Conservation (phyloP, 805 yeast species). For the Starmera dryadoides region DNA sequence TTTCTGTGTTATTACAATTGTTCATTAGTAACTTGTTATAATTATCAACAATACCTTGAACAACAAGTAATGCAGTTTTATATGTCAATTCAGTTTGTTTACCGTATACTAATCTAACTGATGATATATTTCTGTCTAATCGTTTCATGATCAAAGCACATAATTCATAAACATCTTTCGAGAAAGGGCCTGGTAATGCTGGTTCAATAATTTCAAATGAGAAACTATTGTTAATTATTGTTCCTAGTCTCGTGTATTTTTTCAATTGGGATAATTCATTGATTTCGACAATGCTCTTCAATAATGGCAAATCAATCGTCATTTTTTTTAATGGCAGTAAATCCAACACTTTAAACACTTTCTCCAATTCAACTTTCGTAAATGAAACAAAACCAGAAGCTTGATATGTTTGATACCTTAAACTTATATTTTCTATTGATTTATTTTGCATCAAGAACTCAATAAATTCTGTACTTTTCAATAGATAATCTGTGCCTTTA, state of each 20-base stretch:
- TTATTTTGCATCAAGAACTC: neutral
- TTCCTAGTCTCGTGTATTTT: no score
- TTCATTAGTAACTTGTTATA: neutral
- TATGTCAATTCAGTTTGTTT: slow-evolving; percentile 12
- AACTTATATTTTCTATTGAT: neutral
- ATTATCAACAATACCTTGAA: neutral
- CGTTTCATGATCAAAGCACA: slow-evolving; percentile 1
- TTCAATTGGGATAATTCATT: no score
- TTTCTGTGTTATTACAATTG: no score
- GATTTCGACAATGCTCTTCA: neutral
- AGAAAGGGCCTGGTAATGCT: slow-evolving; percentile 9
- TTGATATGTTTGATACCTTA: neutral
- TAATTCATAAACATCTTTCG: slow-evolving; percentile 1
- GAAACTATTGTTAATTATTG: neutral
- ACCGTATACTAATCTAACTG: slow-evolving; percentile 13
- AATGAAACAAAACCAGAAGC: neutral
- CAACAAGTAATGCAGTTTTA: neutral
- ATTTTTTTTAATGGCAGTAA: neutral
- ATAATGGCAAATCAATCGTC: neutral
- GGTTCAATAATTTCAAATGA: slow-evolving; percentile 8
- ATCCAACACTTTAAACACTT: neutral
- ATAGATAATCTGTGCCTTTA: neutral
- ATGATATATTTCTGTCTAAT: slow-evolving; percentile 1
- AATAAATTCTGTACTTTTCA: neutral
- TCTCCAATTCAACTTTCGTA: neutral